Evolutionary conservation across 2,329 filamentous ascomycete genomes (phyloP).

Genomic region (Monilinia laxa): DNA sequence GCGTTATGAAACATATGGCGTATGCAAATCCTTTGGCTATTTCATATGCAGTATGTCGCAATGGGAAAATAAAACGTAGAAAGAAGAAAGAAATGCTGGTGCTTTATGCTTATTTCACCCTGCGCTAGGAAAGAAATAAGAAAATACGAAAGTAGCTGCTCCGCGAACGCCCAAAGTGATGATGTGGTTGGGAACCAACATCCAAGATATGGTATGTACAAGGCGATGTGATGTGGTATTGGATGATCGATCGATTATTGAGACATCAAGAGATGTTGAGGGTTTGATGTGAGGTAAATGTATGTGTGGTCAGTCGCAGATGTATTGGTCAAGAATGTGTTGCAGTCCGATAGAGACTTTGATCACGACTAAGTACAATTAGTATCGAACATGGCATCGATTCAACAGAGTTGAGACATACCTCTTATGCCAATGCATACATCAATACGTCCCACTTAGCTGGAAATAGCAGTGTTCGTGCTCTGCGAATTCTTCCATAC

Average conservation of each 20-base stretch:
- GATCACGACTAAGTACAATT: slow-evolving; percentile 5
- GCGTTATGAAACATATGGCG: neutral
- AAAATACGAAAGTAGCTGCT: slow-evolving; percentile 5
- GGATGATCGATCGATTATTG: slow-evolving; percentile 1
- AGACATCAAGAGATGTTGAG: neutral
- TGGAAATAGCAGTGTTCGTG: slow-evolving; percentile 26
- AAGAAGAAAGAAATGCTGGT: slow-evolving; percentile 4
- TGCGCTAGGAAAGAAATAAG: slow-evolving; percentile 25
- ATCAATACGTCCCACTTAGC: neutral
- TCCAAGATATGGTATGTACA: slow-evolving; percentile 19
- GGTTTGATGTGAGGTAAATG: neutral
- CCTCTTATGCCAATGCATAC: slow-evolving; percentile 1
- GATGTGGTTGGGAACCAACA: neutral
- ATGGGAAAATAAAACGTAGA: slow-evolving; percentile 4
- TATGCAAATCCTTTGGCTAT: slow-evolving; percentile 12
- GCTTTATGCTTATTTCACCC: slow-evolving; percentile 23
- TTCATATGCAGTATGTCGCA: slow-evolving; percentile 14
- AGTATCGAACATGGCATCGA: neutral
- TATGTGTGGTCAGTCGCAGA: neutral
- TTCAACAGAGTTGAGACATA: slow-evolving; percentile 8
- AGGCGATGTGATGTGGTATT: slow-evolving; percentile 6
- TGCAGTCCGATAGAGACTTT: neutral
- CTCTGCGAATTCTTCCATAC: slow-evolving; percentile 50
- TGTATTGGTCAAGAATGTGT: slow-evolving; percentile 5
- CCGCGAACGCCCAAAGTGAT: slow-evolving; percentile 20